Base-by-base conservation (phyloP, 257 asterid species). In the Eucommia ulmoides region DNA sequence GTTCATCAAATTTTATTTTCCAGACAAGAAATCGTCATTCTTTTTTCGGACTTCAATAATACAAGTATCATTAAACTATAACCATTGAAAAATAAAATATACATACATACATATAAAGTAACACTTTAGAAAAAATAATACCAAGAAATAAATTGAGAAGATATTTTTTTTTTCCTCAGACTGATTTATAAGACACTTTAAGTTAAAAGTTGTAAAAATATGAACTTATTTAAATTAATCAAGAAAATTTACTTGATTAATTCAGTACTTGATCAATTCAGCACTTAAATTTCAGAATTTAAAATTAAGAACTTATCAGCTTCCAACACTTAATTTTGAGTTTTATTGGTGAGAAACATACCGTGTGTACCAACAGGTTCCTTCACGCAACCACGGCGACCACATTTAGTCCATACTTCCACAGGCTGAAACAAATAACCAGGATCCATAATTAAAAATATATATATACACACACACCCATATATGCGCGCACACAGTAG, bases 281-380 rank as follows among this genome's bases (percentile, higher is more conserved):
- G 15, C 45, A 8, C 48, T 16, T 42, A 42, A 3, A 16, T 7
- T 2, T 42, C 48, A 42, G 9, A 42, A 16, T 29, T 29, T 29
- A 12, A 29, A 18, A 42, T 16, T 0, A 3, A 16, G 10, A 10
- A 2, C 20, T 15, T 3, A 1, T 15, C 48, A 42, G 0, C 6
- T 42, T 42, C 3, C 19, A 42, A n/a, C n/a, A n/a, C n/a, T n/a
- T n/a, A 35, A 11, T 15, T 0, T 1, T 6, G 7, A 29, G 0
- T 29, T 29, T 29, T 35, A 17, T 35, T 35, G 16, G 21, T 42
- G 53, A 50, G 50, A 16, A 42, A 49, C 71, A 44, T 81, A 91
- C 99, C 99, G 44, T 91, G 99, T 47, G 99, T 91, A 65, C 99
- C 99, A 22, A 86, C 87, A 8, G 99, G 95, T 73, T 91, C 99